Evolutionary conservation across 345 rosid genomes (phyloP), one percentile per base, ranked within the genome.

Genomic region (Rhodamnia argentea): DNA sequence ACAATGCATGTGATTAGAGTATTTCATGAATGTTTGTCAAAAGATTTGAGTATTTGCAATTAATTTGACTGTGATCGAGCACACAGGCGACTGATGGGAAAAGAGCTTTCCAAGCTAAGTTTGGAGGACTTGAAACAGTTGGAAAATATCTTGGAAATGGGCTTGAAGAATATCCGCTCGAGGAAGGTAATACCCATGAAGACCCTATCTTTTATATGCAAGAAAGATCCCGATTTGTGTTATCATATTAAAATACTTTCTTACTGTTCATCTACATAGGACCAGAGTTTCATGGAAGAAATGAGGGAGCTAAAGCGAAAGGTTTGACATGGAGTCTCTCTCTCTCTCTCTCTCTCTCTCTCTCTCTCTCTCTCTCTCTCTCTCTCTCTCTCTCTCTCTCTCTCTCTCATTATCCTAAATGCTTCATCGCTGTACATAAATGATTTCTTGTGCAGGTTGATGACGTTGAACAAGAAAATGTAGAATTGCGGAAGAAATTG

Each of bases 401-500:
- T 57, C 59, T 22, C 60, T 23, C 13, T 4, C 13, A 13, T 58
- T 13, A n/a, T 13, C 75, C 75, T 62, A 62, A 52, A 26, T 22
- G 44, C 26, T 70, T 52, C 24, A 26, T 70, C 58, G 4, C 12
- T 55, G 37, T 0, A 50, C 32, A 82, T 50, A 16, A n/a, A 52
- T 20, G 40, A 50, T 16, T 83, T 53, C 58, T 54, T 53, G 54
- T 58, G 53, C 83, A 85, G 86, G 70, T 81, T 32, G 86, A 85
- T 53, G 64, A 64, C 12, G 82, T 53, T 42, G 83, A 85, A 40
- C 83, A 55, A 76, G 83, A 85, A 51, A 85, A 85, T 78, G 47
- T 29, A 55, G 86, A 85, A 27, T 42, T 85, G 83, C 53, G 74
- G 86, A 85, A 81, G 74, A 75, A 78, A 37, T 74, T 78, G 83